Evolutionary conservation across 1,284 basidiomycete species (phyloP).

Genomic region (Boletus mariae): DNA sequence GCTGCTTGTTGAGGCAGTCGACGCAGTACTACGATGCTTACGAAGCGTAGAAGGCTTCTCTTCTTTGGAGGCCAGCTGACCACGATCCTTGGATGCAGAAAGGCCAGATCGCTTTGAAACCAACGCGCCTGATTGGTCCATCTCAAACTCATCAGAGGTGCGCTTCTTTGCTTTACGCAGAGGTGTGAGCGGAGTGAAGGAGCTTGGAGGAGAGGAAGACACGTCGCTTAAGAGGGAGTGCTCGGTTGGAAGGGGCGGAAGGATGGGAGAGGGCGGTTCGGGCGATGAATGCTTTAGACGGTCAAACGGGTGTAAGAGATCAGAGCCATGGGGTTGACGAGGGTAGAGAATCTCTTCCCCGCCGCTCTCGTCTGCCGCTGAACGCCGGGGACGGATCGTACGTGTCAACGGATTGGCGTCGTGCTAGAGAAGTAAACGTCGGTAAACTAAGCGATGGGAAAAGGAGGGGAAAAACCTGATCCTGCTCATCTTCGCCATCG

Average conservation of each 20-base stretch:
- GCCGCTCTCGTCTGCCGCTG: conserved; percentile 73
- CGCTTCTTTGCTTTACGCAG: conserved; percentile 65
- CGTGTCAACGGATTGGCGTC: conserved; percentile 44
- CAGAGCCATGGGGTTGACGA: conserved; percentile 47
- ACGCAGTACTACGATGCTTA: conserved; percentile 71
- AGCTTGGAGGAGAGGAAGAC: conserved; percentile 51
- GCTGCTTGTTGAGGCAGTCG: conserved; percentile 40
- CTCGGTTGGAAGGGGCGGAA: conserved; percentile 28
- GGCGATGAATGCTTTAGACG: conserved; percentile 30
- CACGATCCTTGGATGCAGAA: conserved; percentile 29
- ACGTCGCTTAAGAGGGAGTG: conserved; percentile 28
- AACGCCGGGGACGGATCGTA: conserved; percentile 53
- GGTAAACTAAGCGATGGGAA: conserved; percentile 2
- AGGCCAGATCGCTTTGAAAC: conserved; percentile 46
- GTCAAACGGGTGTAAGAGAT: conserved; percentile 35
- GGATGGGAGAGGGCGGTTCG: conserved; percentile 27
- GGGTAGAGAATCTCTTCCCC: conserved; percentile 82
- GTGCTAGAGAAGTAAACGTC: conserved; percentile 25
- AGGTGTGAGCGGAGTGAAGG: conserved; percentile 50
- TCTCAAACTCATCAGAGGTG: conserved; percentile 77
- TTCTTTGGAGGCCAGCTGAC: conserved; percentile 33
- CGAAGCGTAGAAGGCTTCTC: conserved; percentile 54
- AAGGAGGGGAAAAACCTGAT: conserved; percentile 45
- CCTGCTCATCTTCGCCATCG: conserved; percentile 72
- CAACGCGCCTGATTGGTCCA: conserved; percentile 63